Percentiles rank a stretch among this genome's conserved stretches.
Evolutionary conservation across 306 rosid species (phyloP).

Genomic region (Castanopsis chinensis): DNA sequence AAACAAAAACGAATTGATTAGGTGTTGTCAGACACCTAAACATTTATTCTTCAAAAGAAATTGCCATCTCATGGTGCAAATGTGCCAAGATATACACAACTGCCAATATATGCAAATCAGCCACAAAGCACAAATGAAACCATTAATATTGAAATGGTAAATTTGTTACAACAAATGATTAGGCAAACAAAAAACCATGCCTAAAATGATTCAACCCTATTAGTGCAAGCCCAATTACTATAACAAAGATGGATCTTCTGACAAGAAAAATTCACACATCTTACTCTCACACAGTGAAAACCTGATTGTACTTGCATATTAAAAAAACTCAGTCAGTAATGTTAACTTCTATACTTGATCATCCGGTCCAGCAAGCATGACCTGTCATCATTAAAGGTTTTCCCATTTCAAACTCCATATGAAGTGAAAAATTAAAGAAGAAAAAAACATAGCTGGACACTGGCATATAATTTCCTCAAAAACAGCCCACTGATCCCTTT

Average conservation of each 20-base stretch:
- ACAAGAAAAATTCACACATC: constrained; percentile 49
- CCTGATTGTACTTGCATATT: constrained; percentile 41
- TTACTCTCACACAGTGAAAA: constrained; percentile 47
- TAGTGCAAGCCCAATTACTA: constrained; percentile 60
- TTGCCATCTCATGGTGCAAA: constrained; percentile 1
- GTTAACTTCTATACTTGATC: constrained; percentile 69
- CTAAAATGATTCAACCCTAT: constrained; percentile 82
- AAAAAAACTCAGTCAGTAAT: constrained; percentile 41
- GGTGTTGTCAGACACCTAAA: too few relatives aligned
- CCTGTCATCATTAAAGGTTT: constrained; percentile 44
- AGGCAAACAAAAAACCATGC: constrained; percentile 91
- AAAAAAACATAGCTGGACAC: background rate
- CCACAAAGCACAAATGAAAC: constrained; percentile 68
- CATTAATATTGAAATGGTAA: constrained; percentile 42
- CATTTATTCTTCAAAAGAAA: background rate
- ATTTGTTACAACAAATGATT: constrained; percentile 60
- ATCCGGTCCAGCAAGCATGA: constrained; percentile 91
- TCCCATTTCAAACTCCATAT: background rate
- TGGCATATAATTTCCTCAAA: background rate
- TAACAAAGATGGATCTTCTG: constrained; percentile 25
- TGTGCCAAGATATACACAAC: constrained; percentile 17
- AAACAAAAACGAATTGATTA: too few relatives aligned
- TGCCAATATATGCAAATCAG: constrained; percentile 34
- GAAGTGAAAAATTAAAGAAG: background rate
- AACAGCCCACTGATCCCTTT: background rate